Conservation (phyloP, 768 basidiomycete genomes). For the Flagelloscypha sp. region DNA sequence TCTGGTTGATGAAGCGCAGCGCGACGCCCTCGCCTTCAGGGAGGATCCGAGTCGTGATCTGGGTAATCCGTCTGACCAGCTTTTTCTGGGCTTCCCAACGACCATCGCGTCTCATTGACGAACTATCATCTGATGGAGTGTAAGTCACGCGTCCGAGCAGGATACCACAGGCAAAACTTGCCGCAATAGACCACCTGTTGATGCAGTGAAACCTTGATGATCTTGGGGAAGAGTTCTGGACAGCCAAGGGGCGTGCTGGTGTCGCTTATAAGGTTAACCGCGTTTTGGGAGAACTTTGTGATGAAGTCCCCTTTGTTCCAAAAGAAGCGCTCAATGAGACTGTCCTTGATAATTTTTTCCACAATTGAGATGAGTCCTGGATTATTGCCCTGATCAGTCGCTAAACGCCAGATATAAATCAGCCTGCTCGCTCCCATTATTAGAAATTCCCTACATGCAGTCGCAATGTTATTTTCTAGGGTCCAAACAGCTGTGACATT, state of each 20-base stretch:
- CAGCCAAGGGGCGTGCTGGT: conserved; percentile 8
- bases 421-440: no score
- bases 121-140: conserved; percentile 7
- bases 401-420: no score
- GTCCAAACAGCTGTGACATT: no score
- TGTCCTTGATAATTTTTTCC: no score
- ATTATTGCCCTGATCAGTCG: no score
- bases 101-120: conserved; percentile 9
- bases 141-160: conserved; percentile 4
- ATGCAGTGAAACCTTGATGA: conserved; percentile 9
- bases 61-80: conserved; percentile 6
- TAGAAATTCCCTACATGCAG: no score
- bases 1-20: conserved; percentile 10
- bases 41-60: conserved; percentile 8
- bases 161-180: conserved; percentile 1
- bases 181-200: conserved; percentile 11
- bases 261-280: conserved; percentile 5
- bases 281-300: conserved; percentile 8
- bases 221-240: conserved; percentile 7
- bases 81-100: conserved; percentile 8
- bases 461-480: no score
- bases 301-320: conserved; percentile 8
- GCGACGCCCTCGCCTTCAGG: conserved; percentile 10
- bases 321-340: conserved; percentile 10
- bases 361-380: no score